Conservation (phyloP, 495 filamentous ascomycete species). For the Cryomyces minteri region DNA sequence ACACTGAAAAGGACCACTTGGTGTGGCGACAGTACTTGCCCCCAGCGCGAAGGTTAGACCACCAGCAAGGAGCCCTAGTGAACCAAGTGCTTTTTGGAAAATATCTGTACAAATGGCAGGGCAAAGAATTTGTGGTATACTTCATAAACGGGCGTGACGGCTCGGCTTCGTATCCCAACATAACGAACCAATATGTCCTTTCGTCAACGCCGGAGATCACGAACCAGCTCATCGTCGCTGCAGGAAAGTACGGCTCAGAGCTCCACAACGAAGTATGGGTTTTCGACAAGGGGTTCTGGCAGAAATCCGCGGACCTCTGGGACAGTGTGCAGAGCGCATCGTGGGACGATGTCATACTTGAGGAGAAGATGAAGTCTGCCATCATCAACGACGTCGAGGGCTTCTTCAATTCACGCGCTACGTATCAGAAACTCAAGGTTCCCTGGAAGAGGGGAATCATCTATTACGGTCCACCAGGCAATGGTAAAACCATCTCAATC, state of each 20-base stretch:
- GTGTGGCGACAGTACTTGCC: conserved; percentile 27
- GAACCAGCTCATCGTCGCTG: conserved; percentile 33
- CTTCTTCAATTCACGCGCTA: conserved; percentile 36
- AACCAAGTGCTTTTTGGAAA: conserved; percentile 30
- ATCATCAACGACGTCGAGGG: conserved; percentile 37
- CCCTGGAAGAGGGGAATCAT: conserved; percentile 45
- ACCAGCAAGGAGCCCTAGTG: conserved; percentile 24
- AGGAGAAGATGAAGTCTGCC: conserved; percentile 37
- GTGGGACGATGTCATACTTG: conserved; percentile 52
- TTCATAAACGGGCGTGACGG: conserved; percentile 32
- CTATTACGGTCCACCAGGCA: conserved; percentile 38
- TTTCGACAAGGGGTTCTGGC: conserved; percentile 40
- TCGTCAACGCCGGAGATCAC: conserved; percentile 20
- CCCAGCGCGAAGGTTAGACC: conserved; percentile 30
- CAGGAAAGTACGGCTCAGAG: conserved; percentile 27
- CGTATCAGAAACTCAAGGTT: conserved; percentile 37
- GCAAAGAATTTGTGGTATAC: conserved; percentile 32
- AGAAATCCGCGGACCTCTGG: conserved; percentile 39
- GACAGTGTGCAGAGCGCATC: conserved; percentile 31
- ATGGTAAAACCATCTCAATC: conserved; percentile 20
- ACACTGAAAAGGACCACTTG: conserved; percentile 19
- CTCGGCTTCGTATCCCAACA: conserved; percentile 8
- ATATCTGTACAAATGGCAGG: conserved; percentile 31
- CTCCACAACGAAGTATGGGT: conserved; percentile 46
- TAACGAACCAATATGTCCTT: conserved; percentile 31